phyloP scores from a whole-genome alignment of 1,284 basidiomycete genomes.

The Trametes versicolor region DNA sequence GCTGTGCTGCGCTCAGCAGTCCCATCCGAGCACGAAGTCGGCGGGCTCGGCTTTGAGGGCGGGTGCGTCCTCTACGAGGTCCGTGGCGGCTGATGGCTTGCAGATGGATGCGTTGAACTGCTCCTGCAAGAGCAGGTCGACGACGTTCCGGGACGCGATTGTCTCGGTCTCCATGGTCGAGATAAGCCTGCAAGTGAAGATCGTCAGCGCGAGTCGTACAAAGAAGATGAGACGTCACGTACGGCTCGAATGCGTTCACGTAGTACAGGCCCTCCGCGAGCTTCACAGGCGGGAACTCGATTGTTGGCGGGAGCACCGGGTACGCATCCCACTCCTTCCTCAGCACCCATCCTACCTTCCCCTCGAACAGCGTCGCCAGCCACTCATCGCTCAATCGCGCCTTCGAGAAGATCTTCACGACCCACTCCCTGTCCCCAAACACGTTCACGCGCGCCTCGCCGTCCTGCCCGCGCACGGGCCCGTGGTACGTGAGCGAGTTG shows the following conservation, averaged over 20 bases:
- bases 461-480: slow-evolving; percentile 53
- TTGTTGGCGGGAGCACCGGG: slow-evolving; percentile 75
- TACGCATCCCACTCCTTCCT: slow-evolving; percentile 89
- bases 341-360: slow-evolving; percentile 83
- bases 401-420: slow-evolving; percentile 90
- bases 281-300: slow-evolving; percentile 78
- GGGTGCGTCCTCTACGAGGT: slow-evolving; percentile 11
- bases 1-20: slow-evolving; percentile 52
- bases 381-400: slow-evolving; percentile 71
- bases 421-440: slow-evolving; percentile 52
- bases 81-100: slow-evolving; percentile 36
- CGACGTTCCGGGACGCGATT: slow-evolving; percentile 83
- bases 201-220: slow-evolving; percentile 18
- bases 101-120: slow-evolving; percentile 74
- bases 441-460: slow-evolving; percentile 36
- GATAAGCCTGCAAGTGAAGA: slow-evolving; percentile 62
- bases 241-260: slow-evolving; percentile 87
- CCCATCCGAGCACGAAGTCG: slow-evolving; percentile 73
- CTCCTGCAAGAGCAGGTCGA: slow-evolving; percentile 78
- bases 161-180: slow-evolving; percentile 95
- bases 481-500: slow-evolving; percentile 91
- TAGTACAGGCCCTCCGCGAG: slow-evolving; percentile 86
- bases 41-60: slow-evolving; percentile 13
- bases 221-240: slow-evolving; percentile 35
- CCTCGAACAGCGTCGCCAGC: slow-evolving; percentile 71